Conservation (phyloP, 2,329 filamentous ascomycete genomes). For the Epicoccum nigrum region DNA sequence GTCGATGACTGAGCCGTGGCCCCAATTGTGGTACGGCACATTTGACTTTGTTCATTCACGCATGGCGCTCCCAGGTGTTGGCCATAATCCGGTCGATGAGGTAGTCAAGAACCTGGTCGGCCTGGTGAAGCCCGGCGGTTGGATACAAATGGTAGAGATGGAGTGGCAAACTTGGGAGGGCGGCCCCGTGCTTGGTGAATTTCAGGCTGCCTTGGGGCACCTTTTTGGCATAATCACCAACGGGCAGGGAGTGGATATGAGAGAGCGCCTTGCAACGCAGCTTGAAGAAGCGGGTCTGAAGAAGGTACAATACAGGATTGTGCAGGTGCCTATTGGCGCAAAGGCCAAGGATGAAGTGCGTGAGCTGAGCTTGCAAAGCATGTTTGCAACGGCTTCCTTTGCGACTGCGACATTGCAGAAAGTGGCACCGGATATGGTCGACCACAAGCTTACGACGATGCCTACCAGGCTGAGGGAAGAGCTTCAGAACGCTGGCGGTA, state of each 20-base stretch:
- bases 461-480: not conserved
- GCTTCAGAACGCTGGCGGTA: not conserved
- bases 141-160: slow-evolving; percentile 23
- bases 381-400: slow-evolving; percentile 17
- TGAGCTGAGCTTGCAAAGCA: slow-evolving; percentile 13
- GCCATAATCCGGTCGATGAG: slow-evolving; percentile 11
- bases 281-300: not conserved
- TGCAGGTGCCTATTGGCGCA: slow-evolving; percentile 13
- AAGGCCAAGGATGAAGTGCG: slow-evolving; percentile 16
- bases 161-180: slow-evolving; percentile 18
- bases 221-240: slow-evolving; percentile 18
- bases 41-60: slow-evolving; percentile 26
- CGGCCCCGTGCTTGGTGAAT: slow-evolving; percentile 9
- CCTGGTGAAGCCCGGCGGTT: slow-evolving; percentile 22
- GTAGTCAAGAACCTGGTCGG: slow-evolving; percentile 16
- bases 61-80: slow-evolving; percentile 19
- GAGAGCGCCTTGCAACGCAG: slow-evolving; percentile 12
- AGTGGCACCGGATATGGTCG: not conserved
- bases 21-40: slow-evolving; percentile 8
- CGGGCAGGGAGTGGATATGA: slow-evolving; percentile 20
- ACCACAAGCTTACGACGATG: not conserved
- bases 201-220: slow-evolving; percentile 11
- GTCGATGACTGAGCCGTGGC: slow-evolving; percentile 21
- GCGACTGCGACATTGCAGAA: slow-evolving; percentile 15
- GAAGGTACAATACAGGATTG: slow-evolving; percentile 9